Percentiles rank a stretch among this genome's conserved stretches.
phyloP scores from a whole-genome alignment of 805 yeast species.

The Nakazawaea wickerhamii region DNA sequence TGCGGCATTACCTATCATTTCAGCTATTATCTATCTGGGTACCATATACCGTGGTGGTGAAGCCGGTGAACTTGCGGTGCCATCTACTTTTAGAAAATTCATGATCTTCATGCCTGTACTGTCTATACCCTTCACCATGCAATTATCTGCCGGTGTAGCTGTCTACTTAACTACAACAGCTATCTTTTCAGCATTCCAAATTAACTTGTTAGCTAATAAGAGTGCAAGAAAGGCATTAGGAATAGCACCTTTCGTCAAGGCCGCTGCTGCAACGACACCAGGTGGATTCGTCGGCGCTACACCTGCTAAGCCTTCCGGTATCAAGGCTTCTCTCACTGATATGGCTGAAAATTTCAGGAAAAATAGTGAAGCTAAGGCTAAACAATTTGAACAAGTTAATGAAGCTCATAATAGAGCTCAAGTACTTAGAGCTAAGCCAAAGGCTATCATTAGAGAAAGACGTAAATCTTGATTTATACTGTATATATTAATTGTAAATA shows the following conservation, averaged over 20 bases:
- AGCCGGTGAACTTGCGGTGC: slow-evolving; percentile 68
- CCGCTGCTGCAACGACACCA: slow-evolving; percentile 35
- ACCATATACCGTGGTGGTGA: slow-evolving; percentile 88
- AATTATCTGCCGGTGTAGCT: slow-evolving; percentile 78
- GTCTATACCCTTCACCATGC: slow-evolving; percentile 85
- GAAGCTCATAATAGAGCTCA: slow-evolving; percentile 19
- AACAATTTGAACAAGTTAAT: slow-evolving; percentile 21
- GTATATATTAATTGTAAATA: neutral
- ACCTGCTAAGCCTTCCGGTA: slow-evolving; percentile 17
- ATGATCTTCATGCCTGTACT: slow-evolving; percentile 72
- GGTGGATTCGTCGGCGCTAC: slow-evolving; percentile 12
- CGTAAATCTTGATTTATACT: neutral
- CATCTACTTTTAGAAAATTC: slow-evolving; percentile 53
- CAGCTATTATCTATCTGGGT: slow-evolving; percentile 71
- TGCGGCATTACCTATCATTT: slow-evolving; percentile 74
- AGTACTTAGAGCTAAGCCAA: neutral
- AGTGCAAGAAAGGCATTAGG: slow-evolving; percentile 51
- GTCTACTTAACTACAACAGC: slow-evolving; percentile 84
- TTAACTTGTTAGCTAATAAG: slow-evolving; percentile 54
- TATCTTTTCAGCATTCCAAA: slow-evolving; percentile 65
- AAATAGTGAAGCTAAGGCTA: slow-evolving; percentile 21
- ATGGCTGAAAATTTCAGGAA: slow-evolving; percentile 27
- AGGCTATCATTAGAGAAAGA: slow-evolving; percentile 7
- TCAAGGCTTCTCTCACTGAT: slow-evolving; percentile 25
- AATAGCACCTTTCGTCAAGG: slow-evolving; percentile 32